These are phyloP conservation scores for Phialophora macrospora DNA, from an alignment of 2,329 filamentous ascomycete genomes.

Conservation along the genomic window DNA sequence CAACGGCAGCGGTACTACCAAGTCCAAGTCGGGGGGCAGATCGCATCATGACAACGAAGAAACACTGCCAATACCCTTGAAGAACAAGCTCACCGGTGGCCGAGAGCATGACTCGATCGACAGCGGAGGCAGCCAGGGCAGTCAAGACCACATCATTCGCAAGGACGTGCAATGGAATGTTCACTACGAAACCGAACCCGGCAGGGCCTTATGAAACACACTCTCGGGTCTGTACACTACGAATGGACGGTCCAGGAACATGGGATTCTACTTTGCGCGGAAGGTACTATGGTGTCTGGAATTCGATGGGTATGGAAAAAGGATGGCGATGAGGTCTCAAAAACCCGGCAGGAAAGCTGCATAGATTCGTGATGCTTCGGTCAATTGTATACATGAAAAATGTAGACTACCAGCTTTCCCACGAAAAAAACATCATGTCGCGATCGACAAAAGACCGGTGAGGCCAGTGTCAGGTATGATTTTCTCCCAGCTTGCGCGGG, in stretches of 20 bases:
- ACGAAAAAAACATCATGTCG: neutral
- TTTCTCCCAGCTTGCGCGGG: neutral
- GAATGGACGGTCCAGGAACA: neutral
- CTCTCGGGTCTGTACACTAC: conserved; percentile 3
- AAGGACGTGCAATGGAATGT: conserved; percentile 36
- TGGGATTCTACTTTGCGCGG: neutral
- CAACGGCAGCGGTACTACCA: conserved; percentile 17
- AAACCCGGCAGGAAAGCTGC: neutral
- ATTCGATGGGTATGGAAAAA: neutral
- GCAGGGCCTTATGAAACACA: neutral
- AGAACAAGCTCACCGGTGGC: conserved; percentile 9
- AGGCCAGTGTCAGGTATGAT: neutral
- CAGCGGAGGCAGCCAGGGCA: conserved; percentile 27
- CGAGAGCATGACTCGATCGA: conserved; percentile 35
- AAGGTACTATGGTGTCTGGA: neutral
- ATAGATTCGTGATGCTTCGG: neutral
- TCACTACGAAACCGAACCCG: conserved; percentile 30
- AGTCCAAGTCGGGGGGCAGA: conserved; percentile 24
- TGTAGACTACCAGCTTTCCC: neutral
- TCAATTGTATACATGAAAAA: neutral
- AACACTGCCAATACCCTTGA: conserved; percentile 10
- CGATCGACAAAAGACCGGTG: neutral
- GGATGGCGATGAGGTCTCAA: neutral
- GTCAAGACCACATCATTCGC: conserved; percentile 37
- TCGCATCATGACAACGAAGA: conserved; percentile 30